These are phyloP conservation scores for Capronia epimyces DNA, from an alignment of 2,329 filamentous ascomycete species.

Conservation along the genomic window DNA sequence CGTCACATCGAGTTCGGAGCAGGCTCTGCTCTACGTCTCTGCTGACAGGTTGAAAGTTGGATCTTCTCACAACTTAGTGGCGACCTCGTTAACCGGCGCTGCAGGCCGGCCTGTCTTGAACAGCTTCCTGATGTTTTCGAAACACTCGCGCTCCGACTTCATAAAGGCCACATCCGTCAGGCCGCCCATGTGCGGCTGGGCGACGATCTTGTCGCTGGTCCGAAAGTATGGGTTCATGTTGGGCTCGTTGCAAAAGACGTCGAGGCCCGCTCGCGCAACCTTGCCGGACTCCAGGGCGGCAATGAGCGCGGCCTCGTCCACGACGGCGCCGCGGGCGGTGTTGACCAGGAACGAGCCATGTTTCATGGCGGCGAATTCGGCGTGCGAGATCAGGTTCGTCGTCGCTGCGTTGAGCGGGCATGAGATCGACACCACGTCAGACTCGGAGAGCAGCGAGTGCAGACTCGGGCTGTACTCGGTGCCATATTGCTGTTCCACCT, in stretches of 20 bases:
- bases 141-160: conserved; percentile 43
- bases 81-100: conserved; percentile 35
- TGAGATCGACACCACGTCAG: conserved; percentile 35
- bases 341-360: conserved; percentile 47
- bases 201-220: conserved; percentile 39
- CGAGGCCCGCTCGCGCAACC: conserved; percentile 45
- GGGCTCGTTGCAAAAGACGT: conserved; percentile 47
- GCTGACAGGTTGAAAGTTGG: no score
- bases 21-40: no score
- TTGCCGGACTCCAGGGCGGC: conserved; percentile 45
- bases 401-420: conserved; percentile 11
- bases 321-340: conserved; percentile 47
- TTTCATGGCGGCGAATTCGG: conserved; percentile 46
- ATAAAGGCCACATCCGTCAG: conserved; percentile 42
- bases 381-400: conserved; percentile 30
- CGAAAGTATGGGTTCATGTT: conserved; percentile 39
- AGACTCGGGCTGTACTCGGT: conserved; percentile 22
- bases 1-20: no score
- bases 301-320: conserved; percentile 48
- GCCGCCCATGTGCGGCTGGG: conserved; percentile 45
- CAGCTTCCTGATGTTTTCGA: conserved; percentile 43
- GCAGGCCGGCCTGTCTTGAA: conserved; percentile 39
- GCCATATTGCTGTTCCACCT: conserved; percentile 41
- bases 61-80: no score
- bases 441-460: conserved; percentile 31